These are phyloP conservation scores for Puya raimondii DNA, from an alignment of 176 grass and related monocot species.

Conservation along the genomic window DNA sequence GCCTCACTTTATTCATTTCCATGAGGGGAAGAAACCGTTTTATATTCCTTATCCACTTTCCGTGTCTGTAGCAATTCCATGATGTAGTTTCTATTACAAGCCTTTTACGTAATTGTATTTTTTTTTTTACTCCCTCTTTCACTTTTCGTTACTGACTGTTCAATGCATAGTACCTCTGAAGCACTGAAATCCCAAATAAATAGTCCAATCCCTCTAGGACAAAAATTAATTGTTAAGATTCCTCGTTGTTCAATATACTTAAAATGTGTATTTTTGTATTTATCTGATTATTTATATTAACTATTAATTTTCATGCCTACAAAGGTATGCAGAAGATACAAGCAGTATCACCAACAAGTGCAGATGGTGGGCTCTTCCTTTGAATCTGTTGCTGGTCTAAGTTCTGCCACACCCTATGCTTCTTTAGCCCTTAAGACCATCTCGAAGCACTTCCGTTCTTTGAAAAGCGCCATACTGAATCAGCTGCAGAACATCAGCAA, in stretches of 20 bases:
- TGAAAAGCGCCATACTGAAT: constrained; percentile 34
- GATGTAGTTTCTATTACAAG: too few species aligned
- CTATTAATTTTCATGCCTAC: too few species aligned
- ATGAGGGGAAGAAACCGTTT: not conserved
- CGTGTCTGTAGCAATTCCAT: too few species aligned
- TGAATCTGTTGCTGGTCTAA: constrained; percentile 39
- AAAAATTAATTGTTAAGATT: not conserved
- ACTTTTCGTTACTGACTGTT: too few species aligned
- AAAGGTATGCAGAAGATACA: constrained; percentile 43
- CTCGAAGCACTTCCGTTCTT: constrained; percentile 31
- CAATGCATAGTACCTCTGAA: too few species aligned
- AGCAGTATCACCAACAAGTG: constrained; percentile 46
- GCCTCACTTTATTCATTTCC: not conserved
- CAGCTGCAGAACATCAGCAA: constrained; percentile 33
- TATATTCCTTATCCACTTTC: too few species aligned
- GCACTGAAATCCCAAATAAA: too few species aligned
- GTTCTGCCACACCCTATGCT: constrained; percentile 34
- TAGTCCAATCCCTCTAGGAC: too few species aligned
- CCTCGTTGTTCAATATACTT: constrained; percentile 1
- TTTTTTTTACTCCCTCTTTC: too few species aligned
- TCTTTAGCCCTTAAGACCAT: constrained; percentile 32
- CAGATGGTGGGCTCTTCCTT: constrained; percentile 53
- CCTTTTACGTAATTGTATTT: too few species aligned
- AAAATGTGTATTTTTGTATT: not conserved
- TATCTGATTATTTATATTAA: not conserved